phyloP scores from a whole-genome alignment of 306 rosid genomes.

The Betula pendula region DNA sequence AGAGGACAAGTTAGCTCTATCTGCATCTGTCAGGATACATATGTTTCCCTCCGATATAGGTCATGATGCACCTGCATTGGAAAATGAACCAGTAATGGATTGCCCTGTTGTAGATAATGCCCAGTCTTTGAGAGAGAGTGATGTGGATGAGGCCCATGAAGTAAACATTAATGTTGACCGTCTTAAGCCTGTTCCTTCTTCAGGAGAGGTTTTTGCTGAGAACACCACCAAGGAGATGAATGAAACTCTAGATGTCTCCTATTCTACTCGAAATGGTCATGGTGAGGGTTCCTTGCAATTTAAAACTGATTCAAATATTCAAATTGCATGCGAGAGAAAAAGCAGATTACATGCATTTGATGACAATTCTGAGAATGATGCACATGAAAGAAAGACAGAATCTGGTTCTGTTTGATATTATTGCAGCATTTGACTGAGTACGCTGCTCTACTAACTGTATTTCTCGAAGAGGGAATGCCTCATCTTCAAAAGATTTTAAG shows the following conservation, averaged over 20 bases:
- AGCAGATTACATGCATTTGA: conserved; percentile 31
- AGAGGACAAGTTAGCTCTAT: conserved; percentile 35
- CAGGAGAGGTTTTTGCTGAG: conserved; percentile 30
- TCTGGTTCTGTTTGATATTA: conserved; percentile 32
- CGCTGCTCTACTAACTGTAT: conserved; percentile 14
- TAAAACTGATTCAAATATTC: conserved; percentile 38
- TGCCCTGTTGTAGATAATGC: conserved; percentile 32
- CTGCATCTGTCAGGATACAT: conserved; percentile 34
- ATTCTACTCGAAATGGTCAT: conserved; percentile 34
- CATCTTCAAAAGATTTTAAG: conserved; percentile 43
- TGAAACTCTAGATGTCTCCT: conserved; percentile 32
- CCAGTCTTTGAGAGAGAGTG: conserved; percentile 33
- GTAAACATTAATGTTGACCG: conserved; percentile 12
- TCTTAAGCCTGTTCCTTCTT: conserved; percentile 39
- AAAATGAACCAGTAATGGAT: conserved; percentile 21
- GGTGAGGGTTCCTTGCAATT: conserved; percentile 35
- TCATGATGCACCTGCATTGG: conserved; percentile 30
- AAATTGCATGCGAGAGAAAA: conserved; percentile 26
- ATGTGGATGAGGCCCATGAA: conserved; percentile 34
- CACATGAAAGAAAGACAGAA: conserved; percentile 32
- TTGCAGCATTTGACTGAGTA: conserved; percentile 22
- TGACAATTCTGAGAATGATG: conserved; percentile 39
- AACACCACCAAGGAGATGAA: conserved; percentile 26
- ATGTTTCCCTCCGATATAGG: conserved; percentile 4
- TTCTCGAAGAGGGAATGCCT: conserved; percentile 32